Conservation (phyloP, 192 early-diverging fungal genomes). For the Dissophora ornata region DNA sequence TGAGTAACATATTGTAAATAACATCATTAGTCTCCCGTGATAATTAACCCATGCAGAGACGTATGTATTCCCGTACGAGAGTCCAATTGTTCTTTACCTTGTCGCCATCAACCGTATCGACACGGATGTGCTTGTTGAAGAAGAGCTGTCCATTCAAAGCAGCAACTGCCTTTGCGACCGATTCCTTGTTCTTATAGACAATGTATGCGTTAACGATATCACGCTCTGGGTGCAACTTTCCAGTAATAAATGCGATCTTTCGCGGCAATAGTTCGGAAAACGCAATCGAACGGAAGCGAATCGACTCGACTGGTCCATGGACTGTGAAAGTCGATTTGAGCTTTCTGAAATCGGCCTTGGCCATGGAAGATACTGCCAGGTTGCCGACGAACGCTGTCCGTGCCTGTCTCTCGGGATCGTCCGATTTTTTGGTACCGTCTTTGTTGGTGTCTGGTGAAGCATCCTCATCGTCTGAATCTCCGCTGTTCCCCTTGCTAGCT, state of each 20-base stretch:
- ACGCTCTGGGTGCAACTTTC: slow-evolving; percentile 86
- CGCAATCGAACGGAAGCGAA: slow-evolving; percentile 92
- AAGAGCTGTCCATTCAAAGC: slow-evolving; percentile 85
- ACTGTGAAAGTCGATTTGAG: slow-evolving; percentile 74
- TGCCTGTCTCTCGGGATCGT: slow-evolving; percentile 67
- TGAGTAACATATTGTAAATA: background rate
- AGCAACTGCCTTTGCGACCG: slow-evolving; percentile 68
- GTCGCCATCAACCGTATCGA: slow-evolving; percentile 70
- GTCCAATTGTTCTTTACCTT: slow-evolving; percentile 41
- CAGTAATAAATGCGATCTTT: slow-evolving; percentile 85
- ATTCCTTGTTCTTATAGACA: slow-evolving; percentile 75
- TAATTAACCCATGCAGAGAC: too few species aligned
- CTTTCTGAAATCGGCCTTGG: slow-evolving; percentile 70
- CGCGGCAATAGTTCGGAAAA: slow-evolving; percentile 76
- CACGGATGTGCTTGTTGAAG: slow-evolving; percentile 88
- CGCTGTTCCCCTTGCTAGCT: slow-evolving; percentile 25
- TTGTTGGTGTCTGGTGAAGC: slow-evolving; percentile 55
- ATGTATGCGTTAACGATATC: slow-evolving; percentile 92
- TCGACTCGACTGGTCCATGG: slow-evolving; percentile 82
- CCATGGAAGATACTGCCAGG: slow-evolving; percentile 67
- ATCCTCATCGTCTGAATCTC: slow-evolving; percentile 55
- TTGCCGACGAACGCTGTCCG: slow-evolving; percentile 98
- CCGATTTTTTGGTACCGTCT: slow-evolving; percentile 48
- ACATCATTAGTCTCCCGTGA: background rate
- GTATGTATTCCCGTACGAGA: background rate